Evolutionary conservation across 2,329 filamentous ascomycete species (phyloP).

Genomic region (Drechmeria coniospora): DNA sequence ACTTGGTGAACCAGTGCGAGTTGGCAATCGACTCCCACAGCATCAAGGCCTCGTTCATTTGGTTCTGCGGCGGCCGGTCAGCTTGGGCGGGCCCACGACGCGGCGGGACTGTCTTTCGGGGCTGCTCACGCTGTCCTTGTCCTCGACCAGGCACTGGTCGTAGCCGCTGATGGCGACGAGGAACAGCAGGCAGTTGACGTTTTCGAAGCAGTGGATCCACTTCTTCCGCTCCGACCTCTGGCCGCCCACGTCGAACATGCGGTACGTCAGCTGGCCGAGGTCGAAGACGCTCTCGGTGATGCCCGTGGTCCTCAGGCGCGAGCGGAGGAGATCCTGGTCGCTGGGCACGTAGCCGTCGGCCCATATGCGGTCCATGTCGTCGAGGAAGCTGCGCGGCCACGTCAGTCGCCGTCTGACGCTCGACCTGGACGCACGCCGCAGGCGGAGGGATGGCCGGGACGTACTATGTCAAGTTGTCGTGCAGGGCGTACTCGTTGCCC

Average conservation of each 20-base stretch:
- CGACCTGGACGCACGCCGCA: background rate
- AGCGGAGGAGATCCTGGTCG: constrained; percentile 88
- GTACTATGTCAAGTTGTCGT: constrained; percentile 91
- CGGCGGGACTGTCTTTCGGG: background rate
- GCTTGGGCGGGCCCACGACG: constrained; percentile 1
- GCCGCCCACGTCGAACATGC: constrained; percentile 92
- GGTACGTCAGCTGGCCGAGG: constrained; percentile 79
- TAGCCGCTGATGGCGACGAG: constrained; percentile 92
- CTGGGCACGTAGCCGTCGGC: constrained; percentile 68
- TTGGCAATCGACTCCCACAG: constrained; percentile 76
- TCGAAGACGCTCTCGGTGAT: constrained; percentile 95
- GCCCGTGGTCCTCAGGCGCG: constrained; percentile 78
- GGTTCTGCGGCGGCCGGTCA: constrained; percentile 41
- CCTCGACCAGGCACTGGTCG: constrained; percentile 89
- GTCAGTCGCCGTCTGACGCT: constrained; percentile 6
- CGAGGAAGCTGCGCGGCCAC: constrained; percentile 53
- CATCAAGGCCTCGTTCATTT: constrained; percentile 85
- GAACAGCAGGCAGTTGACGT: constrained; percentile 83
- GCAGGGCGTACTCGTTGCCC: constrained; percentile 90
- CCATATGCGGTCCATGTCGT: constrained; percentile 62
- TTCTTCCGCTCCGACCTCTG: constrained; percentile 91
- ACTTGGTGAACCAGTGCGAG: constrained; percentile 73
- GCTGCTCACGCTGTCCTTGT: constrained; percentile 73
- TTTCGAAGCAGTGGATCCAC: constrained; percentile 95
- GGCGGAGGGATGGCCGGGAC: no score